phyloP scores from a whole-genome alignment of 2,329 filamentous ascomycete species.

The Parastagonospora avenae region DNA sequence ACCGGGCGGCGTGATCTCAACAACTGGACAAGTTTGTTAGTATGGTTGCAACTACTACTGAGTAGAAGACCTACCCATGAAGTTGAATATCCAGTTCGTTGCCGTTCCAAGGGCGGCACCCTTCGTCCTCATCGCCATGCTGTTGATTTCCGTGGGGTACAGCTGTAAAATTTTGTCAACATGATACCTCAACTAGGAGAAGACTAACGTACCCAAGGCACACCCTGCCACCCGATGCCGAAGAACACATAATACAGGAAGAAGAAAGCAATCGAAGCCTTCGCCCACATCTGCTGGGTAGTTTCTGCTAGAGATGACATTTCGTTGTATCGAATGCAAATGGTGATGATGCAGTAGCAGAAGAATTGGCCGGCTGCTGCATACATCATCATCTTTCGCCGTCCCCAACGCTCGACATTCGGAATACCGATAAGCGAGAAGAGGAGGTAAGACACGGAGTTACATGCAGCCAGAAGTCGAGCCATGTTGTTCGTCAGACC shows the following conservation, averaged over 20 bases:
- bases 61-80: conserved; percentile 28
- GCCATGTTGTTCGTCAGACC: conserved; percentile 59
- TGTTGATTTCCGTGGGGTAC: conserved; percentile 58
- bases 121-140: conserved; percentile 55
- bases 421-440: conserved; percentile 55
- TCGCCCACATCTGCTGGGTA: conserved; percentile 34
- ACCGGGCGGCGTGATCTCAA: conserved; percentile 51
- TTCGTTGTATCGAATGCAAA: conserved; percentile 54
- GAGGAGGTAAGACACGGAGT: conserved; percentile 56
- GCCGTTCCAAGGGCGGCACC: conserved; percentile 57
- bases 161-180: conserved; percentile 14
- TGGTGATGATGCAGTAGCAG: conserved; percentile 59
- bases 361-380: conserved; percentile 58
- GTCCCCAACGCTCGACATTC: conserved; percentile 58
- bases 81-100: conserved; percentile 58
- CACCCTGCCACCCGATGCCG: conserved; percentile 56
- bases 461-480: conserved; percentile 62
- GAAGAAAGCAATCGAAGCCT: conserved; percentile 56
- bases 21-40: conserved; percentile 11
- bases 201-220: conserved; percentile 45
- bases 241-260: conserved; percentile 63
- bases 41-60: background rate
- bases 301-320: conserved; percentile 15
- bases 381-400: conserved; percentile 65
- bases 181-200: background rate